phyloP scores from a whole-genome alignment of 2,329 filamentous ascomycete genomes.

The Penicillium thymicola region DNA sequence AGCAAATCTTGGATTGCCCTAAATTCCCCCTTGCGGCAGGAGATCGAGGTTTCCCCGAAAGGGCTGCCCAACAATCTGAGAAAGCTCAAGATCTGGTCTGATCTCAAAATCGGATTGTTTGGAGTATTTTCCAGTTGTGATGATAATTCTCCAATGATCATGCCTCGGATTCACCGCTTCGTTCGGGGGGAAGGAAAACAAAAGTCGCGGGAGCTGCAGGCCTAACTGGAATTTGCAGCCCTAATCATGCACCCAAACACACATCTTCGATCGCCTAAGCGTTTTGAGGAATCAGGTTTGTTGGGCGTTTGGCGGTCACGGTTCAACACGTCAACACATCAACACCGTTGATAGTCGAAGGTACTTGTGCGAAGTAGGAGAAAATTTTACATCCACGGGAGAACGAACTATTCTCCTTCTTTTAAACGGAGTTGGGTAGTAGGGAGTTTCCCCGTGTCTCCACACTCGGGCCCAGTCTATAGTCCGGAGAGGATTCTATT shows the following conservation, averaged over 20 bases:
- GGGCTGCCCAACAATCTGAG: constrained; percentile 3
- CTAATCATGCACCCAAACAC: constrained; percentile 4
- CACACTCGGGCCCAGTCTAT: constrained; percentile 3
- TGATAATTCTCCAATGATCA: constrained; percentile 1
- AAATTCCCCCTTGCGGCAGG: constrained; percentile 6
- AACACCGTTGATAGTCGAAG: constrained; percentile 2
- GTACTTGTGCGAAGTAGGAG: not conserved
- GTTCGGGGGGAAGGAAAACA: not conserved
- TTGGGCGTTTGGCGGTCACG: constrained; percentile 9
- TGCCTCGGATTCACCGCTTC: constrained; percentile 10
- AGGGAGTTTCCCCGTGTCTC: constrained; percentile 4
- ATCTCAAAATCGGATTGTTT: constrained; percentile 14
- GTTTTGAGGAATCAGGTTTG: not conserved
- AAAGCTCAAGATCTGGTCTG: not conserved
- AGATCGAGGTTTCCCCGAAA: constrained; percentile 1
- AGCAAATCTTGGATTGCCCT: not conserved
- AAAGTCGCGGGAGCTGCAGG: not conserved
- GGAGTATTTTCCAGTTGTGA: not conserved
- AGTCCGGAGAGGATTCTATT: constrained; percentile 3
- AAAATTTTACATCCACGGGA: not conserved
- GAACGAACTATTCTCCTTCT: not conserved
- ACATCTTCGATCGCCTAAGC: not conserved
- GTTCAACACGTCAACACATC: constrained; percentile 15
- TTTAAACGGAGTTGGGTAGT: not conserved
- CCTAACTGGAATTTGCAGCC: not conserved